Evolutionary conservation across 148 eudicot genomes (phyloP).

Genomic region (Rhododendron ferrugineum): DNA sequence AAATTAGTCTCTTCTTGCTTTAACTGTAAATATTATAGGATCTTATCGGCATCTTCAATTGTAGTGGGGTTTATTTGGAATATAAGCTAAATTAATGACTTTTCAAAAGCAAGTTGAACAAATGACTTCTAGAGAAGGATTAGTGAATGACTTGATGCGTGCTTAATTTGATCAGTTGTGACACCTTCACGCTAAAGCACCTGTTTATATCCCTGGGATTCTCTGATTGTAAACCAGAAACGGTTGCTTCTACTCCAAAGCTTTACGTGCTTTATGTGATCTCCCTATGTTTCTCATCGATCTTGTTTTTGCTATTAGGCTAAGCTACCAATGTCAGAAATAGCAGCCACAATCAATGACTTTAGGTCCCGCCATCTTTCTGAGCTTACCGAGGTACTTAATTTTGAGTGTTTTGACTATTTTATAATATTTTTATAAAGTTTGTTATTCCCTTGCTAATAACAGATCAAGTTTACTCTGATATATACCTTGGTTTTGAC

Average conservation of each 20-base stretch:
- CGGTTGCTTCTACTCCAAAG: background rate
- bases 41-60: background rate
- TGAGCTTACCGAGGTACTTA: constrained; percentile 81
- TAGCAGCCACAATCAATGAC: constrained; percentile 86
- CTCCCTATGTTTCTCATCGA: background rate
- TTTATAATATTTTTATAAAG: background rate
- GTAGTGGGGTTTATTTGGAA: background rate
- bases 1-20: background rate
- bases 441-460: background rate
- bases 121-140: background rate
- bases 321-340: constrained; percentile 85
- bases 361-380: constrained; percentile 94
- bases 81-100: background rate
- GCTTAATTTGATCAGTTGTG: background rate
- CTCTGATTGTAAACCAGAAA: background rate
- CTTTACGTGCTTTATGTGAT: background rate
- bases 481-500: background rate
- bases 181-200: background rate
- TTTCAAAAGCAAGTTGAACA: background rate
- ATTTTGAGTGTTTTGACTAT: background rate
- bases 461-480: background rate
- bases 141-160: background rate
- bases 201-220: background rate
- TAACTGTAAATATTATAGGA: background rate
- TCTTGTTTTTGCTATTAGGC: constrained; percentile 43